A percentile compares a stretch with the other conserved stretches of the same genome.
phyloP scores from a whole-genome alignment of 768 basidiomycete species.

The Russula sp. region DNA sequence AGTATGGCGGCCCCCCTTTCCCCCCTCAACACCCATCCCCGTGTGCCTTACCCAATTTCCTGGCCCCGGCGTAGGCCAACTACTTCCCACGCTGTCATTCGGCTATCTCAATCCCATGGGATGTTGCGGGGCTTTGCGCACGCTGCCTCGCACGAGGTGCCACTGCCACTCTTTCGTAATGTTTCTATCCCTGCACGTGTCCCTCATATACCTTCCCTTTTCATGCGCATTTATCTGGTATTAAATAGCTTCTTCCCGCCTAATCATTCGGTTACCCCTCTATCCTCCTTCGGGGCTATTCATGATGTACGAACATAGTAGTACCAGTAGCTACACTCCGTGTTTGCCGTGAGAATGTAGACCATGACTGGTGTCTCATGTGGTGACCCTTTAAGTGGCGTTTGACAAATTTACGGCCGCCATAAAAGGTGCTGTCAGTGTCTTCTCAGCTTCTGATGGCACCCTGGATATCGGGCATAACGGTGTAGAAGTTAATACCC shows the following conservation, averaged over 20 bases:
- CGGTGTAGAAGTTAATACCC: no score
- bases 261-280: slow-evolving; percentile 14
- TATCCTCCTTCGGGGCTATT: slow-evolving; percentile 29
- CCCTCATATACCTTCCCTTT: background rate
- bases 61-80: background rate
- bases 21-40: background rate
- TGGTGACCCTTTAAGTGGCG: background rate
- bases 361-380: background rate
- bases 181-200: background rate
- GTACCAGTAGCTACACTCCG: background rate
- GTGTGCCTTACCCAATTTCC: background rate
- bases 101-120: background rate
- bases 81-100: slow-evolving; percentile 13
- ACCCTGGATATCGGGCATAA: no score
- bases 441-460: background rate
- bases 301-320: slow-evolving; percentile 12
- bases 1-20: background rate
- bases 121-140: background rate
- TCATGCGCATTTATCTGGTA: slow-evolving; percentile 20
- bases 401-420: background rate
- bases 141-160: background rate
- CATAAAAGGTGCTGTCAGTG: background rate
- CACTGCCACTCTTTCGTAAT: background rate
- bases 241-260: background rate
- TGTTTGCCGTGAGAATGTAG: slow-evolving; percentile 19